Percentiles rank a stretch among this genome's conserved stretches.
phyloP scores from a whole-genome alignment of 1,139 yeast genomes.

The Tardiomyces depauwii region DNA sequence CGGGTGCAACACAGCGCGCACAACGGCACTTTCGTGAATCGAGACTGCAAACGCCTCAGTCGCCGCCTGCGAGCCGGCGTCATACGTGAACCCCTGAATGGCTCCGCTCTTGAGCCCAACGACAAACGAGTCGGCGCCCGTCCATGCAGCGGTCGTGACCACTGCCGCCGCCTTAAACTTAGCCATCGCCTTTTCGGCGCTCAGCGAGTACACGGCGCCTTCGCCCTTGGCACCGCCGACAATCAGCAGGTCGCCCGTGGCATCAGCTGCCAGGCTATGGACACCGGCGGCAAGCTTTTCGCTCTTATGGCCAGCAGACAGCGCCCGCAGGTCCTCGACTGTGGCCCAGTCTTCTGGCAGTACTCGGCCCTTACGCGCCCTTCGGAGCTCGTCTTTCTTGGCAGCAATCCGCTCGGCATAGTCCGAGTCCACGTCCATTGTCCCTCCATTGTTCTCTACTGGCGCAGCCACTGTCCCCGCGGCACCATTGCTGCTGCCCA shows the following conservation, averaged over 20 bases:
- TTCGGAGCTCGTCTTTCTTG: background rate
- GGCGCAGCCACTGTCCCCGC: background rate
- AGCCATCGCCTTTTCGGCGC: background rate
- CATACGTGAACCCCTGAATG: conserved; percentile 8
- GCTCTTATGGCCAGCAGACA: background rate
- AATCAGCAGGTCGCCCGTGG: background rate
- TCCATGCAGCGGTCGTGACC: conserved; percentile 19
- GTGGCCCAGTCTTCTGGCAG: background rate
- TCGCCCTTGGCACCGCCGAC: background rate
- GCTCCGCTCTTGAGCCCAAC: conserved; percentile 15
- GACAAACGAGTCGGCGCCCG: conserved; percentile 6
- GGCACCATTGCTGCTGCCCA: conserved; percentile 1
- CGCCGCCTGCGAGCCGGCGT: background rate
- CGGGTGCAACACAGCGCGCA: conserved; percentile 29
- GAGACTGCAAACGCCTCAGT: background rate
- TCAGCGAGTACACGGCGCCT: background rate
- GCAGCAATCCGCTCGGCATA: background rate
- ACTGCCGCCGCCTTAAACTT: conserved; percentile 13
- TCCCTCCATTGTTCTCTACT: background rate
- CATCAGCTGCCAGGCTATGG: background rate
- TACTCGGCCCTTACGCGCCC: background rate
- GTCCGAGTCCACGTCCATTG: background rate
- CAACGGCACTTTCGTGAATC: conserved; percentile 6
- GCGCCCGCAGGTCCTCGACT: background rate
- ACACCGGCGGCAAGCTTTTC: background rate